Percentiles rank a stretch among this genome's conserved stretches.
Evolutionary conservation across 257 asterid species (phyloP).

Genomic region (Euphrasia confusa): DNA sequence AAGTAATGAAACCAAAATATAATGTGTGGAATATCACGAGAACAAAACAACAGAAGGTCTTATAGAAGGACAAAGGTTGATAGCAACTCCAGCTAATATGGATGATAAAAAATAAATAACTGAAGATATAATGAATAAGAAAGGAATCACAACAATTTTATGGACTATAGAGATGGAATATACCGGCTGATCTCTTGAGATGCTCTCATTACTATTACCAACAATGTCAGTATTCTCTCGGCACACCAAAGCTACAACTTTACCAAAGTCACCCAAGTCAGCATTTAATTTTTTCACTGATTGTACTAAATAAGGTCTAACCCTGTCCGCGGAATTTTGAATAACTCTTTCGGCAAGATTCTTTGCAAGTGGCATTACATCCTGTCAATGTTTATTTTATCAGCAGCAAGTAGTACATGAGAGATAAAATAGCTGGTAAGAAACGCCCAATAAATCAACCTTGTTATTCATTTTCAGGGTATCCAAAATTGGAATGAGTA

Average conservation of each 20-base stretch:
- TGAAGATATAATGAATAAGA: slow-evolving; percentile 5
- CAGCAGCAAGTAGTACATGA: slow-evolving; percentile 21
- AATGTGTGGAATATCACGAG: slow-evolving; percentile 1
- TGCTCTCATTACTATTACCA: slow-evolving; percentile 36
- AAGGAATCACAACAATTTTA: slow-evolving; percentile 7
- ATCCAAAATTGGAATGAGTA: slow-evolving; percentile 63
- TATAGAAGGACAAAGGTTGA: background rate
- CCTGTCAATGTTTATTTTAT: slow-evolving; percentile 40
- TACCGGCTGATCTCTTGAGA: slow-evolving; percentile 49
- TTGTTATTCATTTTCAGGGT: slow-evolving; percentile 58
- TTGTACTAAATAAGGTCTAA: slow-evolving; percentile 62
- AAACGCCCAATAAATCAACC: slow-evolving; percentile 40
- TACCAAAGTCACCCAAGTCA: slow-evolving; percentile 55
- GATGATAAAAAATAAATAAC: slow-evolving; percentile 13
- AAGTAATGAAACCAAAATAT: slow-evolving; percentile 3
- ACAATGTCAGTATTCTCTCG: slow-evolving; percentile 33
- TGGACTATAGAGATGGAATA: slow-evolving; percentile 21
- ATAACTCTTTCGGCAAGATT: slow-evolving; percentile 72
- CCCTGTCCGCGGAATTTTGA: slow-evolving; percentile 57
- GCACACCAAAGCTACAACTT: slow-evolving; percentile 52
- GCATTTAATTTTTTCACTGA: slow-evolving; percentile 50
- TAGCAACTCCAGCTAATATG: slow-evolving; percentile 6
- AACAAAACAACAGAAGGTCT: slow-evolving; percentile 11
- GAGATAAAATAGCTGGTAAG: background rate
- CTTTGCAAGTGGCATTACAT: slow-evolving; percentile 51